Evolutionary conservation across 2,329 filamentous ascomycete species (phyloP), one percentile per base, ranked within the genome.

Genomic region (Emergomyces orientalis): DNA sequence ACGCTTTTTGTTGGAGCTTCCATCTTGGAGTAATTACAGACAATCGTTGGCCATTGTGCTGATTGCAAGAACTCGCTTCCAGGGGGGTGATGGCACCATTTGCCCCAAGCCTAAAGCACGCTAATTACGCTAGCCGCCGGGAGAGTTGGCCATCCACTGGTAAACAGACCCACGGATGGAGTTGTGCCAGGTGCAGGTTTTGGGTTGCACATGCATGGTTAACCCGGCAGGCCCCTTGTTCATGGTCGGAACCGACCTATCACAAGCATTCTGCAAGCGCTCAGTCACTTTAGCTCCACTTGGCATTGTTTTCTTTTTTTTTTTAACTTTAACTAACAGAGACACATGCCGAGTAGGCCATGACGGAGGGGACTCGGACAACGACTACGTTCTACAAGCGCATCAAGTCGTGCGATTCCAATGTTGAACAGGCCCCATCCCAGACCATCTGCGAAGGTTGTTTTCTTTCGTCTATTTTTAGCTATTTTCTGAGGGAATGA

Each of bases 251-350:
- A 4, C 27, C 41, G 17, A 41, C 57, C 57, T 47, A 59, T 59
- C 39, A 49, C 13, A 8, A n/a, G 27, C 57, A 59, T 59, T 59
- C 57, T 59, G 57, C 57, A 59, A 59, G 57, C 57, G 57, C 57
- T 59, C 57, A 47, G 32, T 32, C 13, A 59, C 25, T 13, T 32
- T n/a, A 2, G 39, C 6, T 41, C 27, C 17, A 17, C 57, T 47
- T 59, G 41, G 57, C 41, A 47, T 34, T 39, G 8, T 19, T 47
- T 45, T 22, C 17, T 34, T 25, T 32, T 41, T 59, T 6, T 27
- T 59, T 30, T 47, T 32, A 9, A 45, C 19, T 11, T 32, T 7
- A 45, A 22, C 56, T 22, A 30, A 45, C 39, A 5, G 39, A 32
- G 56, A 59, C 37, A 2, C n/a, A 13, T 0, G 19, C 32, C 7